These are phyloP conservation scores for Purpureocillium lavendulum DNA, from an alignment of 2,329 filamentous ascomycete species.

Conservation along the genomic window DNA sequence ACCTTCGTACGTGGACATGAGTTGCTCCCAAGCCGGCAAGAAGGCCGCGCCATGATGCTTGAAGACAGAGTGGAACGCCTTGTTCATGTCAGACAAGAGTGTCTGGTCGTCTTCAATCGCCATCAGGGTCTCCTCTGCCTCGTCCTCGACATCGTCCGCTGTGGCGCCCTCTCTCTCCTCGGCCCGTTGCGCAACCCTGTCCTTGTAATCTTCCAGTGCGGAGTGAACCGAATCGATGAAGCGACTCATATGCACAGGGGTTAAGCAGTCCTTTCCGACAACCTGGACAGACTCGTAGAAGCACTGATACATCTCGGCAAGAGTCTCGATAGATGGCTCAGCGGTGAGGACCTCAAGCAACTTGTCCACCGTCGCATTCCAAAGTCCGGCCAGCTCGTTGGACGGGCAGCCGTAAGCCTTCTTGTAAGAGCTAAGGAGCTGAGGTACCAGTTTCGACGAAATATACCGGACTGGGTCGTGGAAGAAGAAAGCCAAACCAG, in stretches of 20 bases:
- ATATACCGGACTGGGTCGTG: constrained; percentile 95
- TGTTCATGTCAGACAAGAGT: constrained; percentile 97
- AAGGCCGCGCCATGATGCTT: constrained; percentile 87
- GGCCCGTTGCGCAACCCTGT: constrained; percentile 71
- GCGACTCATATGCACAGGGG: constrained; percentile 66
- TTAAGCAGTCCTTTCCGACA: constrained; percentile 77
- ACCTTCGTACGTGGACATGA: constrained; percentile 75
- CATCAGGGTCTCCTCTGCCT: constrained; percentile 76
- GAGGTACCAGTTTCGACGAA: constrained; percentile 88
- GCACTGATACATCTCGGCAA: constrained; percentile 99
- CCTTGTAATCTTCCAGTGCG: constrained; percentile 86
- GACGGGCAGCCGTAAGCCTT: constrained; percentile 79
- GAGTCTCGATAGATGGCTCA: constrained; percentile 89
- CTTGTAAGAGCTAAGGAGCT: constrained; percentile 89
- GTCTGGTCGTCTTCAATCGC: constrained; percentile 97
- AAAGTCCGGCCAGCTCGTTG: constrained; percentile 70
- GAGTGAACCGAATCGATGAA: constrained; percentile 84
- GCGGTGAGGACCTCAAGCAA: constrained; percentile 87
- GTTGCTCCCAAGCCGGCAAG: constrained; percentile 77
- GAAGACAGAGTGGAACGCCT: constrained; percentile 98
- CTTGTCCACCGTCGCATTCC: constrained; percentile 80
- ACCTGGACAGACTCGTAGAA: constrained; percentile 98
- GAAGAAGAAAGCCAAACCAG: constrained; percentile 96
- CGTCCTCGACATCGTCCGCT: constrained; percentile 82
- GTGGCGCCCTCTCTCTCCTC: constrained; percentile 70